Evolutionary conservation across 1,284 basidiomycete species (phyloP).

Genomic region (Cryptococcus deneoformans): DNA sequence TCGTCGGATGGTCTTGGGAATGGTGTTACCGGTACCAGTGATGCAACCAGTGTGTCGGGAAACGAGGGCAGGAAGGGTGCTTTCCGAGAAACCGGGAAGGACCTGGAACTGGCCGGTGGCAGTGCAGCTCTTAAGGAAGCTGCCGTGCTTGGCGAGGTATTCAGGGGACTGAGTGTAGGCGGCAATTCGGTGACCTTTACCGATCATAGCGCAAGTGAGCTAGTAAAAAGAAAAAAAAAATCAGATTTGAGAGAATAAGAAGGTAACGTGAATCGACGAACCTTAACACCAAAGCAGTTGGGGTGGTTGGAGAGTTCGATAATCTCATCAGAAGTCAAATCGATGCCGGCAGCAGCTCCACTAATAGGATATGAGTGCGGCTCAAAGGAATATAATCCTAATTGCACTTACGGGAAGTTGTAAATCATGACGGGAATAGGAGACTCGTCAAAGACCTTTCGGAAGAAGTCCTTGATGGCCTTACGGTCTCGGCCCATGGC

Average conservation of each 20-base stretch:
- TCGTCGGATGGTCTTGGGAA: conserved; percentile 67
- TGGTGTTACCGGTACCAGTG: conserved; percentile 70
- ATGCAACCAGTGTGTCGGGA: conserved; percentile 62
- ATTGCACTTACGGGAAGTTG: conserved; percentile 68
- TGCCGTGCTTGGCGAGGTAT: conserved; percentile 33
- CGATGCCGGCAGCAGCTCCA: conserved; percentile 69
- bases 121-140: conserved; percentile 24
- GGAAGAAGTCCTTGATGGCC: conserved; percentile 51
- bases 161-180: conserved; percentile 50
- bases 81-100: conserved; percentile 49
- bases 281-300: conserved; percentile 82
- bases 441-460: conserved; percentile 71
- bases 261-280: conserved; percentile 5
- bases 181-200: conserved; percentile 74
- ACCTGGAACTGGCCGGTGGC: conserved; percentile 43
- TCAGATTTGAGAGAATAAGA: neutral
- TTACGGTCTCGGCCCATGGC: conserved; percentile 50
- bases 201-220: conserved; percentile 79
- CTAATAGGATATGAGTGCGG: conserved; percentile 13
- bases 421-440: conserved; percentile 86
- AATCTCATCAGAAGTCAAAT: conserved; percentile 81
- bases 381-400: neutral
- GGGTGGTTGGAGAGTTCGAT: conserved; percentile 69
- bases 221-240: conserved; percentile 4
- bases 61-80: conserved; percentile 55